A percentile compares a stretch with the other conserved stretches of the same genome.
Evolutionary conservation across 768 basidiomycete species (phyloP).

Genomic region (Podaxis sp.): DNA sequence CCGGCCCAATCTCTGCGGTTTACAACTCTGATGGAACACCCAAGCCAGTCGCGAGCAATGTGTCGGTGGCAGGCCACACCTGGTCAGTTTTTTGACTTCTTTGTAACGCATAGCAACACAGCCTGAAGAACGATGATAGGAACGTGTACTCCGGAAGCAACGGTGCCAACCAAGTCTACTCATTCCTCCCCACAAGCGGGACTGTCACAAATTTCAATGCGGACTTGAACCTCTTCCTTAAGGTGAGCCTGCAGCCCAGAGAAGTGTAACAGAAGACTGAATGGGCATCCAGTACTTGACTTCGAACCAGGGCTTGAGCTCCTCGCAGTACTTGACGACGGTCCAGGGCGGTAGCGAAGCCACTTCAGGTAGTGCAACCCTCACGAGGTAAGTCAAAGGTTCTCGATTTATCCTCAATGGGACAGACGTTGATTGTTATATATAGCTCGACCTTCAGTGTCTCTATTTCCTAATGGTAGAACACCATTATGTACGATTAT

Average conservation of each 20-base stretch:
- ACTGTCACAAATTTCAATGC: slow-evolving; percentile 50
- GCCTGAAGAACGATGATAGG: slow-evolving; percentile 31
- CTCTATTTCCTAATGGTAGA: not conserved
- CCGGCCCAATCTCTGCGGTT: slow-evolving; percentile 53
- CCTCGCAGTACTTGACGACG: slow-evolving; percentile 56
- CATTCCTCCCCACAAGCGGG: slow-evolving; percentile 41
- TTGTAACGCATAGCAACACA: not conserved
- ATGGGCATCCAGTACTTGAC: slow-evolving; percentile 46
- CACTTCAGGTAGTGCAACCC: slow-evolving; percentile 53
- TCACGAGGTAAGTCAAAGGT: slow-evolving; percentile 46
- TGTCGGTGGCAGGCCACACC: slow-evolving; percentile 47
- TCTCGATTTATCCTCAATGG: not conserved
- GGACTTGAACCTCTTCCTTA: slow-evolving; percentile 54
- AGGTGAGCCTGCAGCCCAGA: slow-evolving; percentile 27
- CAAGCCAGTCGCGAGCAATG: slow-evolving; percentile 40
- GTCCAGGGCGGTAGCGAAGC: slow-evolving; percentile 66
- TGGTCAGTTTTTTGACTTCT: slow-evolving; percentile 34
- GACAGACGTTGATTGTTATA: not conserved
- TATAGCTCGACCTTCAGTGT: slow-evolving; percentile 9
- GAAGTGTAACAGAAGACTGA: not conserved
- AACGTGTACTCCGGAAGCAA: slow-evolving; percentile 56
- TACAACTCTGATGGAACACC: slow-evolving; percentile 49
- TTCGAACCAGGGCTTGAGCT: slow-evolving; percentile 39
- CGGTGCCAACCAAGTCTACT: slow-evolving; percentile 50
- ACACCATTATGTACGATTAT: not conserved